Evolutionary conservation across 2,329 filamentous ascomycete genomes (phyloP).

Genomic region (Diaporthe destruens): DNA sequence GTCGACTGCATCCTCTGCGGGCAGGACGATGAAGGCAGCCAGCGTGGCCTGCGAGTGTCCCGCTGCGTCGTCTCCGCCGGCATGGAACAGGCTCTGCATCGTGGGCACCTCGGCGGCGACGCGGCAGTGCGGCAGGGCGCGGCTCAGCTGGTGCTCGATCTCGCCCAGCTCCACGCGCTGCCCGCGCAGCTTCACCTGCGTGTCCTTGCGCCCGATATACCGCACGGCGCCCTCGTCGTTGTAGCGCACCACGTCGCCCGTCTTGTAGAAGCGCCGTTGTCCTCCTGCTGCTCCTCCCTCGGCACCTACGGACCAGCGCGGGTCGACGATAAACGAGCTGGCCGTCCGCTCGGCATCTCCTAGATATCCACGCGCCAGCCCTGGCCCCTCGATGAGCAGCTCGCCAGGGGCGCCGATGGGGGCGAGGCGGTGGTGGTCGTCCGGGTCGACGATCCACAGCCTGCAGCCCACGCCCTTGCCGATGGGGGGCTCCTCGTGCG

Average conservation of each 20-base stretch:
- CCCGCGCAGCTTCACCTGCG: slow-evolving; percentile 66
- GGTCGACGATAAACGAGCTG: not conserved
- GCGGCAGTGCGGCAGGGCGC: not conserved
- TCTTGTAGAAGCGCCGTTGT: slow-evolving; percentile 49
- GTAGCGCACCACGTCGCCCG: slow-evolving; percentile 56
- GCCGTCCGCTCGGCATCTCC: slow-evolving; percentile 44
- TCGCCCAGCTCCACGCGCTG: slow-evolving; percentile 59
- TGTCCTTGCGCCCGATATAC: slow-evolving; percentile 56
- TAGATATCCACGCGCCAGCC: slow-evolving; percentile 59
- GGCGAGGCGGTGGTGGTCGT: slow-evolving; percentile 42
- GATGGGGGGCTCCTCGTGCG: not conserved
- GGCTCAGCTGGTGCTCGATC: slow-evolving; percentile 36
- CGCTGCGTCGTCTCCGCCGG: too few species aligned
- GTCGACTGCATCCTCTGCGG: too few species aligned
- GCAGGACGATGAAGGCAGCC: too few species aligned
- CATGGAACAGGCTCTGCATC: too few species aligned
- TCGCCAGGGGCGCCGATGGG: slow-evolving; percentile 43
- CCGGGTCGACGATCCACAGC: slow-evolving; percentile 47
- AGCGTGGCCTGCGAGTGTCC: too few species aligned
- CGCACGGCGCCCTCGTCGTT: slow-evolving; percentile 50
- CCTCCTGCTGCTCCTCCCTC: too few species aligned
- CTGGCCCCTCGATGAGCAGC: slow-evolving; percentile 42
- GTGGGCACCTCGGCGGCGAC: not conserved
- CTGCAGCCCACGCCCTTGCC: not conserved
- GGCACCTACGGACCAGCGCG: too few species aligned